A percentile compares a stretch with the other conserved stretches of the same genome.
Conservation (phyloP, 148 eudicot species). For the Rhododendron ovatum region DNA sequence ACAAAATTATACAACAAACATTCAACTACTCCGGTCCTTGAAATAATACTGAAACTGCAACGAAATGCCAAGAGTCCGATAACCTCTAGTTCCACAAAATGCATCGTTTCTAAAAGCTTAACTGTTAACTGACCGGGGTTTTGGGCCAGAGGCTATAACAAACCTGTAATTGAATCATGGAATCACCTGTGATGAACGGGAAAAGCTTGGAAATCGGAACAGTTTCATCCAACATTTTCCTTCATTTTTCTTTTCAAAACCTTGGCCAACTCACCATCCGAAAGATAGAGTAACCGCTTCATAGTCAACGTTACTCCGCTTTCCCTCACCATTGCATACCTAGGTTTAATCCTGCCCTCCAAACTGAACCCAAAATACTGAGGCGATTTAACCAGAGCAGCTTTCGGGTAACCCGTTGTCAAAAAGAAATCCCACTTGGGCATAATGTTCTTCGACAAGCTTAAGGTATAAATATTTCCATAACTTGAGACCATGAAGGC, state of each 20-base stretch:
- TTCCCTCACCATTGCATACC: constrained; percentile 46
- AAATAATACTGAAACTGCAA: not conserved
- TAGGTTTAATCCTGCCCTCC: constrained; percentile 70
- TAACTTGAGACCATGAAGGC: constrained; percentile 62
- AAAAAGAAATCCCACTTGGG: constrained; percentile 79
- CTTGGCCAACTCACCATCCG: constrained; percentile 46
- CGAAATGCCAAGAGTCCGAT: not conserved
- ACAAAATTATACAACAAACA: not conserved
- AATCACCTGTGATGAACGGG: not conserved
- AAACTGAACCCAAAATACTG: constrained; percentile 84
- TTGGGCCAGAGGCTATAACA: not conserved
- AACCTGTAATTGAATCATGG: not conserved
- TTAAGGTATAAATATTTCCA: constrained; percentile 62
- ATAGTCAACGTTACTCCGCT: not conserved
- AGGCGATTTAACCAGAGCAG: constrained; percentile 71
- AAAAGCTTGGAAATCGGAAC: not conserved
- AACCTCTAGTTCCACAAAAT: not conserved
- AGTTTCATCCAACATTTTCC: constrained; percentile 21
- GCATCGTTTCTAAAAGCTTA: not conserved
- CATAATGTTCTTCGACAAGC: constrained; percentile 55
- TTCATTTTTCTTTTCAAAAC: constrained; percentile 52
- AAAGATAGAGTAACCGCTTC: not conserved
- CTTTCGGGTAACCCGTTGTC: constrained; percentile 56
- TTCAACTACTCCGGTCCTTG: not conserved
- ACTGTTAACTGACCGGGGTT: not conserved